Evolutionary conservation across 225 moss, liverwort and hornwort genomes (phyloP).

Genomic region (Takakia lepidozioides): DNA sequence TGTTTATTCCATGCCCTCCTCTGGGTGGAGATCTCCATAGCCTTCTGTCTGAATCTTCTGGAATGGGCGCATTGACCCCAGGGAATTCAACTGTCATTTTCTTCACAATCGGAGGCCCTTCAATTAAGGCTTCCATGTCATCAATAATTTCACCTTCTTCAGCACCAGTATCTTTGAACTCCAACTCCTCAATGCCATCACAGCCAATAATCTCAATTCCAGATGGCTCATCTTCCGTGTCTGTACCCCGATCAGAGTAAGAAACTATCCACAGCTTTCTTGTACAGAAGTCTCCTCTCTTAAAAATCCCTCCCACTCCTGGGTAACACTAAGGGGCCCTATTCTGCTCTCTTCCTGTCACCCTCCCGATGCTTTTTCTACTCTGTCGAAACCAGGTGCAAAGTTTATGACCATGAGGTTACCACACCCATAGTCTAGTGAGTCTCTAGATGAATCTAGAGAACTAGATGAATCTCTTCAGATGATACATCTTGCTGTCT

Average conservation of each 20-base stretch:
- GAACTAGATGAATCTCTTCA: no score
- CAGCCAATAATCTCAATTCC: slow-evolving; percentile 34
- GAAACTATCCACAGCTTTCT: no score
- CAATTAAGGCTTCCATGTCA: slow-evolving; percentile 15
- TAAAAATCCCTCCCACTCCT: background rate
- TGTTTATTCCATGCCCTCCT: slow-evolving; percentile 16
- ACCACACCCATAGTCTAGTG: no score
- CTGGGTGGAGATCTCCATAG: slow-evolving; percentile 44
- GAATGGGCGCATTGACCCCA: slow-evolving; percentile 56
- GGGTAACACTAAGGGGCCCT: background rate
- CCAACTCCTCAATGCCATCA: slow-evolving; percentile 22
- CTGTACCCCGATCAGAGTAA: slow-evolving; percentile 6
- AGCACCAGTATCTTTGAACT: slow-evolving; percentile 10
- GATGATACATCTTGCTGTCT: no score
- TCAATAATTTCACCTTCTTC: slow-evolving; percentile 65
- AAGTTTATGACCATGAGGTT: no score
- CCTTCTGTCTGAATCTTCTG: slow-evolving; percentile 32
- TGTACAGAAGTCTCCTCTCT: no score
- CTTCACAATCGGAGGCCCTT: slow-evolving; percentile 21
- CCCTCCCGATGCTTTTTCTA: no score
- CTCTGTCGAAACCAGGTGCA: no score
- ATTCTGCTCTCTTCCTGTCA: no score
- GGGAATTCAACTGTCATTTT: slow-evolving; percentile 44
- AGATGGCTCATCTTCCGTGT: slow-evolving; percentile 37
- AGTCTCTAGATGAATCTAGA: no score